Conservation (phyloP, 1,284 basidiomycete genomes). For the Laetiporus sulphureus region DNA sequence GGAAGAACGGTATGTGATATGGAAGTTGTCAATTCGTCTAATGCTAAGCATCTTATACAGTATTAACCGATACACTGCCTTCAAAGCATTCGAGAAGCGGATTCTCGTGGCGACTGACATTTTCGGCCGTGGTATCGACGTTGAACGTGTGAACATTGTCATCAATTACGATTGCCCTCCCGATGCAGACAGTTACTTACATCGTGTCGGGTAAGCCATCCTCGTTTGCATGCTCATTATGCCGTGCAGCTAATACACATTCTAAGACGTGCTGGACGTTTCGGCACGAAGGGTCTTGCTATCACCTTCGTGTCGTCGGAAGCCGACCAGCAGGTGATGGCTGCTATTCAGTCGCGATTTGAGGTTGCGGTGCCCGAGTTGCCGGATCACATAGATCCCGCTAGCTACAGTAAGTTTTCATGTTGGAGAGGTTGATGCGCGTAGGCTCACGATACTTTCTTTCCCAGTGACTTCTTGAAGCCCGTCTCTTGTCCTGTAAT, state of each 20-base stretch:
- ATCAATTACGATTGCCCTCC: conserved; percentile 94
- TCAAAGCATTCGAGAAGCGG: conserved; percentile 99
- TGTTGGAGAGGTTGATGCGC: neutral
- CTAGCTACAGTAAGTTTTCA: conserved; percentile 70
- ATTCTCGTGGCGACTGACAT: conserved; percentile 98
- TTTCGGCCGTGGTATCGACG: conserved; percentile 96
- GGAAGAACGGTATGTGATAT: conserved; percentile 79
- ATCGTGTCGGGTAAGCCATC: conserved; percentile 90
- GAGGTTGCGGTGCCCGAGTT: conserved; percentile 91
- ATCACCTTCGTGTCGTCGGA: conserved; percentile 95
- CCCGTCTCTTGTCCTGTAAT: no score
- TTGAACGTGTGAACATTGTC: conserved; percentile 96
- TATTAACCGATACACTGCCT: conserved; percentile 96
- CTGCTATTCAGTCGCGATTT: conserved; percentile 85
- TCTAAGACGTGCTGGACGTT: conserved; percentile 89
- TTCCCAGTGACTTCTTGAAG: conserved; percentile 33
- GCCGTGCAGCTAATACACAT: conserved; percentile 3
- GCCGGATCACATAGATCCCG: conserved; percentile 88
- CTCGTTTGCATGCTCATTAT: no score
- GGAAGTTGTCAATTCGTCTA: conserved; percentile 5
- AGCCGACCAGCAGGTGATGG: conserved; percentile 90
- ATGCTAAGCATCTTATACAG: conserved; percentile 32
- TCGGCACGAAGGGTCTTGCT: conserved; percentile 99
- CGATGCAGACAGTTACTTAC: conserved; percentile 97
- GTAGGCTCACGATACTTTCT: neutral